A percentile compares a stretch with the other conserved stretches of the same genome.
These are phyloP conservation scores for Pisolithus albus DNA, from an alignment of 768 basidiomycete genomes.

Conservation along the genomic window DNA sequence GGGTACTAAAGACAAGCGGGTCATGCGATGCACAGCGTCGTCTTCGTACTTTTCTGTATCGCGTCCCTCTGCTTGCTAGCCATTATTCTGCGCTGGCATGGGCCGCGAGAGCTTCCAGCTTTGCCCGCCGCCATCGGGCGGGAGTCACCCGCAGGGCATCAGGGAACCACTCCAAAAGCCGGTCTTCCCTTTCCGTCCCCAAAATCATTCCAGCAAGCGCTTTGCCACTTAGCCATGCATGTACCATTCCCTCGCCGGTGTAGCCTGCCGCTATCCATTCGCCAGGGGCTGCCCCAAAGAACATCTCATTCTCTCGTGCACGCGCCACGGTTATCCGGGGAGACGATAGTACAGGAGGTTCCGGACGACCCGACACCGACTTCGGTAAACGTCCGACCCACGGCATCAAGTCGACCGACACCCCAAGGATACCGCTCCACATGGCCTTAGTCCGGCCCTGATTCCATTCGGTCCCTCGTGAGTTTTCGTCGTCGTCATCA, in stretches of 20 bases:
- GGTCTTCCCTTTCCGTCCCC: slow-evolving; percentile 24
- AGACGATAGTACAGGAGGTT: slow-evolving; percentile 8
- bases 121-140: slow-evolving; percentile 49
- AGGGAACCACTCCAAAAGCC: slow-evolving; percentile 42
- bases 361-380: slow-evolving; percentile 38
- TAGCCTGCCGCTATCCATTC: slow-evolving; percentile 74
- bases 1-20: too few relatives aligned
- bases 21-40: too few relatives aligned
- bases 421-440: slow-evolving; percentile 62
- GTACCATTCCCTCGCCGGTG: slow-evolving; percentile 67
- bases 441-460: slow-evolving; percentile 43
- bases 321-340: background rate
- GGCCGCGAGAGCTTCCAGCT: slow-evolving; percentile 32
- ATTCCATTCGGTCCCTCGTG: slow-evolving; percentile 23
- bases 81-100: too few relatives aligned
- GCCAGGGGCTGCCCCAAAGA: slow-evolving; percentile 34
- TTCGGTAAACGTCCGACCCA: slow-evolving; percentile 67
- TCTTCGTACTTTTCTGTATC: too few relatives aligned
- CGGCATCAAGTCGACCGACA: slow-evolving; percentile 55
- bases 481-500: background rate
- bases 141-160: slow-evolving; percentile 41
- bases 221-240: slow-evolving; percentile 61
- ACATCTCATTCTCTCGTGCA: background rate
- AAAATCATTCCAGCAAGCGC: slow-evolving; percentile 57
- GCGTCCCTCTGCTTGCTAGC: too few relatives aligned